phyloP scores from a whole-genome alignment of 805 yeast genomes.

The Lachancea lanzarotensis region DNA sequence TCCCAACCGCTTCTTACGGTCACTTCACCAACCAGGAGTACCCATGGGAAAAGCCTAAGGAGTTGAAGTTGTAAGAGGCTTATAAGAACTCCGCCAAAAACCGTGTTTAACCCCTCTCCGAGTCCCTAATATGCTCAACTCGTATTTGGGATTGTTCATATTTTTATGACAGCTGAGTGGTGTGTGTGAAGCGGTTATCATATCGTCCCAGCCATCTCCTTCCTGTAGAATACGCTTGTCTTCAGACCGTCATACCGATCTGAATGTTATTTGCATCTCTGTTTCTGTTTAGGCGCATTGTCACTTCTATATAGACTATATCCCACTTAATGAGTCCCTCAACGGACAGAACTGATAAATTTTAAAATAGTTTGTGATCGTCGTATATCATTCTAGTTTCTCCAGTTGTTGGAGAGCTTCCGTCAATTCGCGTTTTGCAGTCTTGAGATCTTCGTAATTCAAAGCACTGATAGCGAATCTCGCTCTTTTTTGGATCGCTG shows the following conservation, averaged over 20 bases:
- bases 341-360: constrained; percentile 7
- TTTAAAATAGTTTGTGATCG: background rate
- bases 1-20: constrained; percentile 98
- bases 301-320: constrained; percentile 6
- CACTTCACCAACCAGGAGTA: constrained; percentile 99
- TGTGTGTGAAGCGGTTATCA: background rate
- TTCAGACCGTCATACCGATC: constrained; percentile 3
- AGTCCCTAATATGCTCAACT: constrained; percentile 3
- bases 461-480: constrained; percentile 74
- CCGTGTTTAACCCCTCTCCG: background rate
- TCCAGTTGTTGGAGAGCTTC: constrained; percentile 44
- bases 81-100: too few relatives aligned
- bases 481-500: constrained; percentile 60
- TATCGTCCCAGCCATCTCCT: constrained; percentile 1
- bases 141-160: background rate
- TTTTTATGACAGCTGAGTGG: background rate
- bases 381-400: background rate
- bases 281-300: constrained; percentile 8
- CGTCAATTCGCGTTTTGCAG: constrained; percentile 57
- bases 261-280: constrained; percentile 6
- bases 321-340: constrained; percentile 7
- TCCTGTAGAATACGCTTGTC: constrained; percentile 7
- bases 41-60: constrained; percentile 98
- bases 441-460: constrained; percentile 65
- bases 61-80: constrained; percentile 47